Base-by-base conservation (phyloP, 495 filamentous ascomycete genomes). In the Beverwykella pulmonaria region DNA sequence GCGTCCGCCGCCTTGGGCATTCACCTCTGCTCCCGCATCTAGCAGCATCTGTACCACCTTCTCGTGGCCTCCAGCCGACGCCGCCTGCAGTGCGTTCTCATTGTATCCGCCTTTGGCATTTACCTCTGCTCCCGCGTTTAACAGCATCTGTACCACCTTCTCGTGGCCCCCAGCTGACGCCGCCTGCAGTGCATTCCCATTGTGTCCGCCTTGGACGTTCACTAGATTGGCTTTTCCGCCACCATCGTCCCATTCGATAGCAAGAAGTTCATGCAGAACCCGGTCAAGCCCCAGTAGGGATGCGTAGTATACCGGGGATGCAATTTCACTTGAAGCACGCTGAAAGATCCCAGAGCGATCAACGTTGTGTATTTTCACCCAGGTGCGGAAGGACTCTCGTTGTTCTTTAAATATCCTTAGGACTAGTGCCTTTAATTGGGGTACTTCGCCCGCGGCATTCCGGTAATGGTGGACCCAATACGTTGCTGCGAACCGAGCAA, bases 391-490 rank as follows among this genome's bases (percentile, higher is more conserved):
- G 44, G 48, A 49, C 25, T 46, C 36, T 17, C 68, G 22, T n/a
- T 12, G 27, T 39, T 30, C 20, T 55, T 53, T 19, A 30, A 72
- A 70, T 5, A 72, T 22, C 44, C 19, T 63, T 9, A 57, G 44
- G 27, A 61, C 59, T 8, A 59, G 57, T 19, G 6, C n/a, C 20
- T 65, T 29, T 17, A 67, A 20, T 19, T 60, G 39, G 12, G 20
- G 8, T 23, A 41, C 23, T 25, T 19, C 6, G 23, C 22, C 27
- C 19, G 63, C 55, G 29, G 29, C 41, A 0, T 19, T 54, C 56
- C 56, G 0, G 30, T 71, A 73, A 59, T 75, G 71, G 52, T 67
- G n/a, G 46, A 55, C 64, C 74, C 75, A 77, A 61, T 69, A 50
- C 36, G 8, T 17, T 25, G 75, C 76, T 0, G 76, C 76, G 36